Evolutionary conservation across 768 basidiomycete species (phyloP).

Genomic region (Mrakia frigida): DNA sequence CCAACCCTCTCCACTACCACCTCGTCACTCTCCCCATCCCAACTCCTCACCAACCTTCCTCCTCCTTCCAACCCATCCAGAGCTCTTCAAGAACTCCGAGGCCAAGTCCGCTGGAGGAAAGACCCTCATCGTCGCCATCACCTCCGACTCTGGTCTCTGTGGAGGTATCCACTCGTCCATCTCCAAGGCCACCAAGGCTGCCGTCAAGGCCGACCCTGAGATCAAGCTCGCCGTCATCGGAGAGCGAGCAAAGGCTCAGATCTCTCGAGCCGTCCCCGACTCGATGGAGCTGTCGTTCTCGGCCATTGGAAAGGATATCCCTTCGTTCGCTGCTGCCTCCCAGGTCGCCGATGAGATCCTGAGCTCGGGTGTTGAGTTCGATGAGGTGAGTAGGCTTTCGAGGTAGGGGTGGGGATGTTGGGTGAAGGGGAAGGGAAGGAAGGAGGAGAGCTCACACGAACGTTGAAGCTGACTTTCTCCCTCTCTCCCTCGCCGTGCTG

Average conservation of each 20-base stretch:
- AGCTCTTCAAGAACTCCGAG: slow-evolving; percentile 74
- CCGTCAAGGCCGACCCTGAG: slow-evolving; percentile 52
- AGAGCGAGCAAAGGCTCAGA: slow-evolving; percentile 95
- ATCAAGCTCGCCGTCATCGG: slow-evolving; percentile 78
- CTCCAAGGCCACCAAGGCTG: slow-evolving; percentile 77
- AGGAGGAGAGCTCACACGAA: not conserved
- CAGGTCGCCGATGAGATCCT: slow-evolving; percentile 88
- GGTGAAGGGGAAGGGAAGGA: not conserved
- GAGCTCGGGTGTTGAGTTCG: slow-evolving; percentile 77
- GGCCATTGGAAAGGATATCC: slow-evolving; percentile 95
- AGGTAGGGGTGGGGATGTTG: too few species aligned
- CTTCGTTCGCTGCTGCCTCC: slow-evolving; percentile 92
- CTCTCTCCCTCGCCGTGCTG: not conserved
- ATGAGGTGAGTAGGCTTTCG: slow-evolving; percentile 52
- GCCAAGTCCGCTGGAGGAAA: slow-evolving; percentile 50
- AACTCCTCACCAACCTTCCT: not conserved
- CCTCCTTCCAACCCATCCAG: slow-evolving; percentile 49
- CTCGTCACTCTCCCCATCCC: not conserved
- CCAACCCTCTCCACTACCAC: not conserved
- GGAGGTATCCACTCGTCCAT: slow-evolving; percentile 99
- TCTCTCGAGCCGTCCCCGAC: slow-evolving; percentile 58
- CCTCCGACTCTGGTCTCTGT: slow-evolving; percentile 98
- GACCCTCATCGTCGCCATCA: slow-evolving; percentile 88
- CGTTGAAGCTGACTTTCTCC: not conserved
- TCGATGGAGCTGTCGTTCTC: slow-evolving; percentile 85